Percentiles rank a stretch among this genome's conserved stretches.
These are phyloP conservation scores for Davidsoniella eucalypti DNA, from an alignment of 2,329 filamentous ascomycete species.

Conservation along the genomic window DNA sequence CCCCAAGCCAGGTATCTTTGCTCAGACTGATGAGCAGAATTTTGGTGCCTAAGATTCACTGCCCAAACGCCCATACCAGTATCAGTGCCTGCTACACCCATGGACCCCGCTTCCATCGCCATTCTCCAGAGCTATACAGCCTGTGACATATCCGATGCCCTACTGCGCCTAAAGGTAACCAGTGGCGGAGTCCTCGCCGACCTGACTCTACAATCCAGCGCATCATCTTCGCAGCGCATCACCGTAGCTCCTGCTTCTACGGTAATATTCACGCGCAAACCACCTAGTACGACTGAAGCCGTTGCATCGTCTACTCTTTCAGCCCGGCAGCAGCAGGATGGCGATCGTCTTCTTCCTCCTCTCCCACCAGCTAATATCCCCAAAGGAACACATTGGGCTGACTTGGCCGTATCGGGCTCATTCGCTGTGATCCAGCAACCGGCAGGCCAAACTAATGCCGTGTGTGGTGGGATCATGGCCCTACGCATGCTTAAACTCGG, in stretches of 20 bases:
- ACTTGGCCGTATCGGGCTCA: conserved; percentile 41
- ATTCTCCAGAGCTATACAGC: conserved; percentile 25
- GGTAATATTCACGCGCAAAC: conserved; percentile 46
- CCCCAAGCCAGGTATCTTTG: no score
- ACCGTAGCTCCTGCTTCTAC: conserved; percentile 37
- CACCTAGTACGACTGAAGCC: conserved; percentile 18
- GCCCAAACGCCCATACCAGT: background rate
- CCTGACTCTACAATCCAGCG: conserved; percentile 20
- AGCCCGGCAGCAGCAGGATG: background rate
- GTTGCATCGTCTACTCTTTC: no score
- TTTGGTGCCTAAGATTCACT: no score
- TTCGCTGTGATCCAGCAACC: conserved; percentile 54
- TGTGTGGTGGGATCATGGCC: conserved; percentile 65
- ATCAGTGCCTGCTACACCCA: background rate
- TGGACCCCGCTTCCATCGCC: background rate
- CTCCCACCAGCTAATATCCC: conserved; percentile 33
- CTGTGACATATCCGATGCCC: conserved; percentile 53
- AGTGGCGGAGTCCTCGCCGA: conserved; percentile 52
- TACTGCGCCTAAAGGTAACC: conserved; percentile 51
- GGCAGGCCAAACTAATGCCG: conserved; percentile 46
- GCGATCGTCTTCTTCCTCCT: background rate
- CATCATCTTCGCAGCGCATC: background rate
- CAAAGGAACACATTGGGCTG: conserved; percentile 48
- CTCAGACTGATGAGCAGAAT: no score
- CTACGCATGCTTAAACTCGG: conserved; percentile 47